Percentiles rank a stretch among this genome's conserved stretches.
Evolutionary conservation across 352 stramenopile species (phyloP).

Genomic region (Phytophthora kernoviae): DNA sequence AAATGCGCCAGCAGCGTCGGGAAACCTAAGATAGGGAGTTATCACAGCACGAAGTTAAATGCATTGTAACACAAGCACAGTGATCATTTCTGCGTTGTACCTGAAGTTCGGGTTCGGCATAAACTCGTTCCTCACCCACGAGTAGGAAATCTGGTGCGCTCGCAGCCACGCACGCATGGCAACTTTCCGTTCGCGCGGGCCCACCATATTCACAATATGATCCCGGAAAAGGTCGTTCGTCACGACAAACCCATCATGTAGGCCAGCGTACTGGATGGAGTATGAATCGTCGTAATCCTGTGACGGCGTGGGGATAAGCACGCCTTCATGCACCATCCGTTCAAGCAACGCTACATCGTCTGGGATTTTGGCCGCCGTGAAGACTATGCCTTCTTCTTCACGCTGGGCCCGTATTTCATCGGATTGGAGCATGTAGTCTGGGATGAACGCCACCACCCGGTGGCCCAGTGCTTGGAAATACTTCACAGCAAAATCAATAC

Average conservation of each 20-base stretch:
- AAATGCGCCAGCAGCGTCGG: conserved; percentile 14
- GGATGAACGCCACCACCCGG: conserved; percentile 83
- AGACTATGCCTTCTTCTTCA: conserved; percentile 26
- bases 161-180: conserved; percentile 71
- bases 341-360: conserved; percentile 78
- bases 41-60: neutral
- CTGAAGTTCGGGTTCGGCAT: conserved; percentile 87
- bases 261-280: conserved; percentile 88
- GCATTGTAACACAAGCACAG: neutral
- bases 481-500: conserved; percentile 72
- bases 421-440: conserved; percentile 78
- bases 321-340: conserved; percentile 66
- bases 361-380: conserved; percentile 62
- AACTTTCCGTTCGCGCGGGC: conserved; percentile 56
- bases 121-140: conserved; percentile 88
- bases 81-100: conserved; percentile 11
- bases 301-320: conserved; percentile 79
- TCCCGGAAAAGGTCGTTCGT: conserved; percentile 91
- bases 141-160: conserved; percentile 86
- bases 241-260: conserved; percentile 77
- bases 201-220: conserved; percentile 74
- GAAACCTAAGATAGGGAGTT: conserved; percentile 33
- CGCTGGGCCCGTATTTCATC: conserved; percentile 44
- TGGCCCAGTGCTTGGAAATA: conserved; percentile 77
- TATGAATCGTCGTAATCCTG: conserved; percentile 92